Base-by-base conservation (phyloP, 768 basidiomycete genomes). In the Exidia glandulosa region DNA sequence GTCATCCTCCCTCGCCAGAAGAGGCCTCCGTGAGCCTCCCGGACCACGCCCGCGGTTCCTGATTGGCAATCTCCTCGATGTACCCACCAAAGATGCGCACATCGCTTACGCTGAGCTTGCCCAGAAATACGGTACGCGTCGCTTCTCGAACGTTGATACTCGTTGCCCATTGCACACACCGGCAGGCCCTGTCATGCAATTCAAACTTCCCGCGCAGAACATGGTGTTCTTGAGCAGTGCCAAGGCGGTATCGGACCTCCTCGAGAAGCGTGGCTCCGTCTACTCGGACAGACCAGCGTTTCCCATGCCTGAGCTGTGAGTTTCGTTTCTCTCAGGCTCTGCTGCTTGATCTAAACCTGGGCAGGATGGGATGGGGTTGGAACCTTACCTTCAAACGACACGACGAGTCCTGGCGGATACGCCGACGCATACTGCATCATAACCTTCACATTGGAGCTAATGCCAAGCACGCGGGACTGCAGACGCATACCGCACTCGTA, bases 211-310 rank as follows among this genome's bases (percentile, higher is more conserved):
- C 62, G 81, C 78, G 60, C 71, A 69, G n/a, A 70, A 69, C 25
- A 70, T 76, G 14, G 69, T 84, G 54, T 67, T 82, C 60, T 66
- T 84, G 25, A 82, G 79, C 68, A 74, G 74, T 19, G 70, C 70
- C 36, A 71, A 71, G 57, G 37, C 29, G 7, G 70, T 73, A 2
- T 64, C 70, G 31, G 79, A 80, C 52, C 70, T 84, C 13, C 71
- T 84, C 34, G 79, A 81, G 54, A 67, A 70, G 32, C 75, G 79
- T 12, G 77, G 79, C 9, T 66, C 65, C 13, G 75, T 79, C 50
- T 81, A 82, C 63, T 81, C 80, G 3, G 79, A 79, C 62, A 76
- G 82, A 7, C 82, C 81, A 2, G 70, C 70, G 5, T 27, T 60
- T 25, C 74, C 73, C 70, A 77, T 80, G 76, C 76, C 71, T 61